These are phyloP conservation scores for Neonectria hederae DNA, from an alignment of 2,329 filamentous ascomycete species.

Conservation along the genomic window DNA sequence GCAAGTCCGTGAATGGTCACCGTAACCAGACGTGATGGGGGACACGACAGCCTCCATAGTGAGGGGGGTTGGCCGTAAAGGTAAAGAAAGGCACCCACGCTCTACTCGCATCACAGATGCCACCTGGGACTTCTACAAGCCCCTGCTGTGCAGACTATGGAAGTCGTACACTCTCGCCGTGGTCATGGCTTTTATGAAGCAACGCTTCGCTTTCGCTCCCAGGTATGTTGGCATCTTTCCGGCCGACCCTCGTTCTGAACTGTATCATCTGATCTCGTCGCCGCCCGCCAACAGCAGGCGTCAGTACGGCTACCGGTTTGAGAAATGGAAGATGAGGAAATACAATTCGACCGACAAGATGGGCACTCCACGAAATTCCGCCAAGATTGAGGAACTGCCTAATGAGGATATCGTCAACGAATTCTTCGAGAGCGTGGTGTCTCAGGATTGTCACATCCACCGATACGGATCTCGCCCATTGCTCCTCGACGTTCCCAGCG, in stretches of 20 bases:
- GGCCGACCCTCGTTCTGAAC: background rate
- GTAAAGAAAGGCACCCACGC: slow-evolving; percentile 24
- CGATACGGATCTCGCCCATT: background rate
- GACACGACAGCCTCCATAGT: slow-evolving; percentile 9
- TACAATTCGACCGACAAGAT: slow-evolving; percentile 38
- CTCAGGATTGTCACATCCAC: background rate
- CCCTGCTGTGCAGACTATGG: slow-evolving; percentile 34
- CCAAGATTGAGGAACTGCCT: slow-evolving; percentile 9
- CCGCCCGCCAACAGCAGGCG: slow-evolving; percentile 37
- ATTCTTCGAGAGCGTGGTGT: background rate
- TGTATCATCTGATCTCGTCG: background rate
- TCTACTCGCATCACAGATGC: slow-evolving; percentile 38
- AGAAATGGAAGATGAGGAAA: slow-evolving; percentile 42
- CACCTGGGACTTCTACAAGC: slow-evolving; percentile 34
- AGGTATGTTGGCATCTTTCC: slow-evolving; percentile 27
- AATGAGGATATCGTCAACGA: slow-evolving; percentile 3
- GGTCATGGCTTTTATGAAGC: slow-evolving; percentile 35
- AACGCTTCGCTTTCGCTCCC: slow-evolving; percentile 26
- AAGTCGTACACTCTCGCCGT: slow-evolving; percentile 32
- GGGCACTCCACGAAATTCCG: background rate
- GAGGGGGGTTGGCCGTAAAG: slow-evolving; percentile 14
- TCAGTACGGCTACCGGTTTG: slow-evolving; percentile 44
- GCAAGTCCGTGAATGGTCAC: background rate
- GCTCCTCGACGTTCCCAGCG: slow-evolving; percentile 5
- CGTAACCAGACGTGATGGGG: background rate